Conservation (phyloP, 1,139 yeast genomes). For the Lodderomyces parapsilosis region DNA sequence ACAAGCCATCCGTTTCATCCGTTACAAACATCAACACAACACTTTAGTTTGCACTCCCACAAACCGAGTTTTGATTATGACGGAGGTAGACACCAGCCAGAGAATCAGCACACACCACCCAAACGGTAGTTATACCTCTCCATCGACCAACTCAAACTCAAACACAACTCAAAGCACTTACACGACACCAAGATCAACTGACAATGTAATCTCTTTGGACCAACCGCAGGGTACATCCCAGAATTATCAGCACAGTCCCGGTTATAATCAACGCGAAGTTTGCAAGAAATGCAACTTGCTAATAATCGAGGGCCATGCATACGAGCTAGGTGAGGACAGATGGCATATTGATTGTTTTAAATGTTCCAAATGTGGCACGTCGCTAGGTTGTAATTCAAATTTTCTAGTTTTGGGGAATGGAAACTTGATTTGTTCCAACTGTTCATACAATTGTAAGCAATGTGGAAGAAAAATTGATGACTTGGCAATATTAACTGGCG, state of each 20-base stretch:
- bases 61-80: no score
- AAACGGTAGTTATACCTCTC: neutral
- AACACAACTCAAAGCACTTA: neutral
- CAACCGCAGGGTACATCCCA: neutral
- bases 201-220: no score
- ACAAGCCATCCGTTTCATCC: no score
- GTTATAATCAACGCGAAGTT: constrained; percentile 20
- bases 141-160: neutral
- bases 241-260: constrained; percentile 1
- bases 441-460: constrained; percentile 85
- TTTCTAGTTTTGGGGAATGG: constrained; percentile 93
- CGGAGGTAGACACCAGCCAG: neutral
- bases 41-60: no score
- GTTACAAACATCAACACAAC: no score
- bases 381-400: constrained; percentile 83
- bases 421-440: constrained; percentile 82
- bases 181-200: neutral
- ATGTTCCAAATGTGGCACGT: constrained; percentile 78
- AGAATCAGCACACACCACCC: neutral
- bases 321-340: constrained; percentile 83
- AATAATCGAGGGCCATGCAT: constrained; percentile 75
- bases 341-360: constrained; percentile 95
- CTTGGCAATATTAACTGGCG: constrained; percentile 93
- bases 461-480: constrained; percentile 92
- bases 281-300: constrained; percentile 46